Conservation (phyloP, 2,329 filamentous ascomycete genomes). For the Fusarium pseudonygamai region DNA sequence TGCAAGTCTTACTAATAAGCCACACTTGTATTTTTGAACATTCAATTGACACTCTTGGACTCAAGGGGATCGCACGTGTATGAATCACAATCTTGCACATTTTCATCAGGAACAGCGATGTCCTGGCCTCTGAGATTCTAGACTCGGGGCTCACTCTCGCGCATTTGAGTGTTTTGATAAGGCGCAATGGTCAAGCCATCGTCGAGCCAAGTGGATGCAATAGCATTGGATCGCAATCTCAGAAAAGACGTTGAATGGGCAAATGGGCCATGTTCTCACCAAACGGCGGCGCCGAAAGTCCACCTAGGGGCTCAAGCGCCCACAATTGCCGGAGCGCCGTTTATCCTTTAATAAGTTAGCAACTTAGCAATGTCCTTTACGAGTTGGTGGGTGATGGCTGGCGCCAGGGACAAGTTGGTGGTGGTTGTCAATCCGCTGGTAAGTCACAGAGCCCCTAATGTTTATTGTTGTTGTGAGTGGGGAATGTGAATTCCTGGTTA, state of each 20-base stretch:
- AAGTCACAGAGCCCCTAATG: constrained; percentile 26
- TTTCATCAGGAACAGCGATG: not conserved
- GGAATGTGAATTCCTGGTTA: constrained; percentile 7
- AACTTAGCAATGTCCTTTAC: not conserved
- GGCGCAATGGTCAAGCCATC: constrained; percentile 25
- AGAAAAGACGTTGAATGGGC: constrained; percentile 36
- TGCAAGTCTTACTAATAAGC: not conserved
- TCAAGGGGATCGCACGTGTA: not conserved
- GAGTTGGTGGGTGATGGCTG: constrained; percentile 1
- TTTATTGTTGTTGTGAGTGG: constrained; percentile 18
- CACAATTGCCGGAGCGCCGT: constrained; percentile 31
- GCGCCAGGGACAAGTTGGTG: constrained; percentile 8
- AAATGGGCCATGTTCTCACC: constrained; percentile 17
- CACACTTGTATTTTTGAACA: not conserved
- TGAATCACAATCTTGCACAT: not conserved
- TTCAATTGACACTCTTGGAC: not conserved
- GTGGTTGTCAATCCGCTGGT: constrained; percentile 12
- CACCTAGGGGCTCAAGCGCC: constrained; percentile 22
- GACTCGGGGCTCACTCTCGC: constrained; percentile 11
- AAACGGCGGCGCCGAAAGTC: constrained; percentile 24
- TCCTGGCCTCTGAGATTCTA: constrained; percentile 9
- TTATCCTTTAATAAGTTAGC: not conserved
- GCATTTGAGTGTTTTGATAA: constrained; percentile 17
- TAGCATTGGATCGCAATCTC: constrained; percentile 16
- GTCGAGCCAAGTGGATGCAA: constrained; percentile 38